Evolutionary conservation across 805 yeast genomes (phyloP), one percentile per base, ranked within the genome.

Genomic region (Kregervanrija delftensis): DNA sequence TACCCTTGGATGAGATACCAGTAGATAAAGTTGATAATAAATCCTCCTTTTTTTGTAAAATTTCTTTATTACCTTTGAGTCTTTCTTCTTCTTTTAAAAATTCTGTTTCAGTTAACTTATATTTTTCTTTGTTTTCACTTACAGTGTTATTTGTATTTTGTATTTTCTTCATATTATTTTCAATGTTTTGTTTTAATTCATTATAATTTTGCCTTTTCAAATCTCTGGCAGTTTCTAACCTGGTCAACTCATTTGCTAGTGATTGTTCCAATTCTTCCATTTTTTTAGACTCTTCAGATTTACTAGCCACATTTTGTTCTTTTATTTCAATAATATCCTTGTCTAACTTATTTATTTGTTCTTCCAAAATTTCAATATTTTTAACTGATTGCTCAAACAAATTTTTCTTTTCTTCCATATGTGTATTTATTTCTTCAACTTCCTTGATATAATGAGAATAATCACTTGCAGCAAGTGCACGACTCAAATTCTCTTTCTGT

Each of bases 1-100:
- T 68, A 44, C 95, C 96, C 47, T 77, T 81, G 0, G 95, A 77
- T 0, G 96, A 85, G n/a, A 90, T 81, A 55, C 97, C 96, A 0
- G 96, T 87, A 0, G 89, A 80, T 35, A 90, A 69, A 0, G 95
- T 82, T 0, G 93, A 84, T 9, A 87, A 65, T 10, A 90, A 69
- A 49, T 90, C 96, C 54, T 86, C 91, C 53, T 85, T 86, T 47
- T 69, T 73, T 32, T 69, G 67, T 39, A 74, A 69, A 11, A 71
- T 69, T 5, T 65, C 68, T 48, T 78, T 80, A 44, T 79, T 51
- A 1, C 59, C 56, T 2, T 63, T 66, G 16, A 84, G 65, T n/a
- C 64, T 57, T 1, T 55, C 58, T 40, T 77, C 79, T 10, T 77
- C 61, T 0, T 54, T 49, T 3, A 67, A 63, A 53, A 73, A 78